Evolutionary conservation across 768 basidiomycete species (phyloP).

Genomic region (Mycena belliarum): DNA sequence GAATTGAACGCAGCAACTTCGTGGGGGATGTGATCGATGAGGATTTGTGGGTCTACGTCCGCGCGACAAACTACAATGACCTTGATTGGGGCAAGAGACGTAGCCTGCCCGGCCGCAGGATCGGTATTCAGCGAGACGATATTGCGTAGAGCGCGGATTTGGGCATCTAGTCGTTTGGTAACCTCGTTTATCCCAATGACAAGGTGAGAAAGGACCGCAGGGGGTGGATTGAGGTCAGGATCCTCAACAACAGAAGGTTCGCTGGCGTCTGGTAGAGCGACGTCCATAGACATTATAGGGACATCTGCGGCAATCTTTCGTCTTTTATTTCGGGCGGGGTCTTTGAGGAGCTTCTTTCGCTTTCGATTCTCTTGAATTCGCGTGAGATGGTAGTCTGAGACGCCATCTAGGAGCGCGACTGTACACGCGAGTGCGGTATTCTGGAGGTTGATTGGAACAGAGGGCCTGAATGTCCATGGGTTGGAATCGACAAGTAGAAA

Average conservation of each 20-base stretch:
- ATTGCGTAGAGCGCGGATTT: slow-evolving; percentile 39
- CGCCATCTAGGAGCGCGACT: slow-evolving; percentile 49
- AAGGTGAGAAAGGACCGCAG: slow-evolving; percentile 48
- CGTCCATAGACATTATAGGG: neutral
- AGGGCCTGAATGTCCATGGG: slow-evolving; percentile 49
- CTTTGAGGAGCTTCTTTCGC: slow-evolving; percentile 36
- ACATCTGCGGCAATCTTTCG: slow-evolving; percentile 16
- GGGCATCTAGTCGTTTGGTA: slow-evolving; percentile 68
- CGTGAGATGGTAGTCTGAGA: slow-evolving; percentile 43
- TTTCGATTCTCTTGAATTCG: slow-evolving; percentile 36
- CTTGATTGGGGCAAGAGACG: slow-evolving; percentile 31
- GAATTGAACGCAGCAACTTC: slow-evolving; percentile 80
- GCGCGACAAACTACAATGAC: slow-evolving; percentile 70
- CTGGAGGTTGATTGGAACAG: slow-evolving; percentile 62
- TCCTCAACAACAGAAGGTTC: slow-evolving; percentile 1
- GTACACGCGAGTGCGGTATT: slow-evolving; percentile 56
- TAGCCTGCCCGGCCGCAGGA: slow-evolving; percentile 11
- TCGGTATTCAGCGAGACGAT: slow-evolving; percentile 26
- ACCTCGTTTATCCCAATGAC: slow-evolving; percentile 79
- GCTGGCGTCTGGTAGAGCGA: neutral
- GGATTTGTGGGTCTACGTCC: slow-evolving; percentile 71
- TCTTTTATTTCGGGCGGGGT: slow-evolving; percentile 22
- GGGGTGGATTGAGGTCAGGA: slow-evolving; percentile 23
- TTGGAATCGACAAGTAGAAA: slow-evolving; percentile 8
- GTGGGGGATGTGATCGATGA: slow-evolving; percentile 75